Base-by-base conservation (phyloP, 2,329 filamentous ascomycete species). In the Stylonectria norvegica region DNA sequence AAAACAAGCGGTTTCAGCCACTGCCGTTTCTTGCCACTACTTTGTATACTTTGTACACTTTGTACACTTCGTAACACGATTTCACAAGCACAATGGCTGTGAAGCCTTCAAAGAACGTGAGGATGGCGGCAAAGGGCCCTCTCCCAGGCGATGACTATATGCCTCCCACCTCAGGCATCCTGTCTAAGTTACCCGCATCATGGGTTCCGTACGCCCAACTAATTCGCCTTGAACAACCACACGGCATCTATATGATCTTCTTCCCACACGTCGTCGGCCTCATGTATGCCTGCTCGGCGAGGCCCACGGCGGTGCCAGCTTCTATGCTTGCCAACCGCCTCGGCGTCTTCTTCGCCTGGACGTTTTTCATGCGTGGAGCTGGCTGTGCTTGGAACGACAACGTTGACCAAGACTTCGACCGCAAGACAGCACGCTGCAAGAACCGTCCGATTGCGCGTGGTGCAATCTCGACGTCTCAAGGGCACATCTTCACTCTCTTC, bases 121-220 rank as follows among this genome's bases (percentile, higher is more conserved):
- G 23, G n/a, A n/a, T n/a, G 14, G 25, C 30, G 10, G 16, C 22
- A 10, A 29, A 30, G 27, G n/a, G n/a, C n/a, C n/a, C n/a, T n/a
- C n/a, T 12, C 27, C 10, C 27, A 25, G 28, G 15, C 30, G 35
- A 31, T 5, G 23, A 32, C n/a, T 74, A 75, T 50, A 59, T 53
- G n/a, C 66, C 66, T 10, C 71, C 71, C 2, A 66, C 60, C 14
- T 69, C 57, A 3, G 72, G 71, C 5, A 35, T 75, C 14, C 49
- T 75, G 34, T 67, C 70, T 52, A 35, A 43, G 17, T 34, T 78
- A 8, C 73, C 74, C 2, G 52, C 49, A 5, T 66, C 69, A 50
- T 77, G 73, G 72, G 65, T 78, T 25, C 75, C 75, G 3, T 79
- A 77, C 49, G 72, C 67, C 17, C 67, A 79, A 51, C 62, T 78